Conservation (phyloP, 371 early-diverging fungal species). For the Mortierella sp. region DNA sequence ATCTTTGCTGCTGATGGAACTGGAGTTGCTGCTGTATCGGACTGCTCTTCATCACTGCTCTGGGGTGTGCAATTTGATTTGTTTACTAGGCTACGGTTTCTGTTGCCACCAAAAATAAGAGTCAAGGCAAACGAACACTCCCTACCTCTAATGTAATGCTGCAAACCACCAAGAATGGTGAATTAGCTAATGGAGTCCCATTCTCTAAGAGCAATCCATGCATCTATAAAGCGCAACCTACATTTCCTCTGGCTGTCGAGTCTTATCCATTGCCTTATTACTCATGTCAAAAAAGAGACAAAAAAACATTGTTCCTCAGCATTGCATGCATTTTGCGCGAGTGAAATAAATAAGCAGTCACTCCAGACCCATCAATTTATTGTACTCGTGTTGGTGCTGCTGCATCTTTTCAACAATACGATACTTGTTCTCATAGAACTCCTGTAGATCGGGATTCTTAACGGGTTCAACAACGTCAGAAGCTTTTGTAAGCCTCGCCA, state of each 20-base stretch:
- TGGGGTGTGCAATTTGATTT: background rate
- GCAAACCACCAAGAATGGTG: background rate
- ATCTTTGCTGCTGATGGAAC: background rate
- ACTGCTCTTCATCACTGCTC: slow-evolving; percentile 25
- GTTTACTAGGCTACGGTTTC: background rate
- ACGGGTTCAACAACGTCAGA: slow-evolving; percentile 67
- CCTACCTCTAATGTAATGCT: slow-evolving; percentile 25
- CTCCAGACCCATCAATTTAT: slow-evolving; percentile 61
- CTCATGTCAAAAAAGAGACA: background rate
- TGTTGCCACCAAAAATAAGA: slow-evolving; percentile 12
- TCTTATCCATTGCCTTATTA: background rate
- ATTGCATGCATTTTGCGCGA: background rate
- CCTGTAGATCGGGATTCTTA: slow-evolving; percentile 42
- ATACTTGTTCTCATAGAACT: slow-evolving; percentile 68
- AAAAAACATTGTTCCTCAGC: background rate
- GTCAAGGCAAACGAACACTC: background rate
- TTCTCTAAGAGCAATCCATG: background rate
- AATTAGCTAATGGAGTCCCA: background rate
- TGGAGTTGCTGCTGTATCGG: background rate
- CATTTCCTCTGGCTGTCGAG: background rate
- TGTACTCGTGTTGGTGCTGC: slow-evolving; percentile 67
- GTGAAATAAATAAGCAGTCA: background rate
- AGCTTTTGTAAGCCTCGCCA: slow-evolving; percentile 68
- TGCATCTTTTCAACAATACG: slow-evolving; percentile 72
- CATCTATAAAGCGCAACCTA: background rate